These are phyloP conservation scores for Cylindrodendrum hubeiense DNA, from an alignment of 2,329 filamentous ascomycete species.

Conservation along the genomic window DNA sequence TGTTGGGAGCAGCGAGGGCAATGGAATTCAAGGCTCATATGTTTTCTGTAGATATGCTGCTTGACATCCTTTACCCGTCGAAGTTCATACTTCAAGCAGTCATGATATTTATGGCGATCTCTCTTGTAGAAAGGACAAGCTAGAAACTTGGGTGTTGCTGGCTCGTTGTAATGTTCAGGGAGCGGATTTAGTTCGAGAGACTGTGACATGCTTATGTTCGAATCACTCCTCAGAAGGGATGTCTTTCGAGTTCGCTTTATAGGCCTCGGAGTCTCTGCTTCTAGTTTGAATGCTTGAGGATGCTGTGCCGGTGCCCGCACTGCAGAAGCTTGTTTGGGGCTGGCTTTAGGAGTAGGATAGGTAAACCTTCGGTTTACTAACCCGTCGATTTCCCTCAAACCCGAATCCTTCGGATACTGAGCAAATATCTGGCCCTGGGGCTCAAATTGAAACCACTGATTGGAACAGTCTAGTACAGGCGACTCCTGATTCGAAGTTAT, in stretches of 20 bases:
- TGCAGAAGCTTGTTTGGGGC: background rate
- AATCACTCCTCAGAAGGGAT: background rate
- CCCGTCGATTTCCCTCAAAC: no score
- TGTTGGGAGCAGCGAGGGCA: background rate
- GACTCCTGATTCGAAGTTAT: no score
- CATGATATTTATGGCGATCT: background rate
- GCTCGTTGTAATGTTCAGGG: background rate
- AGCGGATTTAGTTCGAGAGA: background rate
- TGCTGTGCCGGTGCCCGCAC: no score
- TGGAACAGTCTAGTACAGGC: no score
- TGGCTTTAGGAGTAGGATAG: no score
- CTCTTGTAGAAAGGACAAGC: background rate
- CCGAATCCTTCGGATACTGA: no score
- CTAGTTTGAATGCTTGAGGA: no score
- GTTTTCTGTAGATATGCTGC: background rate
- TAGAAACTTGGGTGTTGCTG: background rate
- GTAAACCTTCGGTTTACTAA: no score
- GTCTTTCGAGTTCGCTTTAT: background rate
- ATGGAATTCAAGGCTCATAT: background rate
- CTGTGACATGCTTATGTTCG: no score
- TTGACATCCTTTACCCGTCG: background rate
- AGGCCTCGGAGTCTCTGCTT: background rate
- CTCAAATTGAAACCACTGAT: no score
- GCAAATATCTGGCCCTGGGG: no score
- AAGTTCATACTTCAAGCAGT: background rate